Conservation (phyloP, 2,329 filamentous ascomycete species). For the Mycocentrospora acerina region DNA sequence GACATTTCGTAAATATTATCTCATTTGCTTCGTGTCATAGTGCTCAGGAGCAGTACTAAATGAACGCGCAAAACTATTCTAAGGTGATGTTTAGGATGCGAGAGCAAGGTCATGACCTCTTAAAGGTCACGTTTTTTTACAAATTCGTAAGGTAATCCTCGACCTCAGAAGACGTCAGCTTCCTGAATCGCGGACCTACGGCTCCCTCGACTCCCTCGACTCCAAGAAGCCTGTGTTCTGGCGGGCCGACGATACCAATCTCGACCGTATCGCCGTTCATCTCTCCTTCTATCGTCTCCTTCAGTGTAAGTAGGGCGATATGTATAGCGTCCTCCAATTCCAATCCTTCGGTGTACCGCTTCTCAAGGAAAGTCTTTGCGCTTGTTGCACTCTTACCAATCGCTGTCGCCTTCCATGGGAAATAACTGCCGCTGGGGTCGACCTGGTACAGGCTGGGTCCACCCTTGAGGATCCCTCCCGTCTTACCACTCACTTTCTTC, state of each 20-base stretch:
- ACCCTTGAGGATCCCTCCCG: conserved; percentile 91
- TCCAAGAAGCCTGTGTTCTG: conserved; percentile 88
- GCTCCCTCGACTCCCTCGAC: conserved; percentile 87
- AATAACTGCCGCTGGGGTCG: conserved; percentile 97
- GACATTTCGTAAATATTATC: conserved; percentile 30
- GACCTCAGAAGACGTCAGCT: conserved; percentile 95
- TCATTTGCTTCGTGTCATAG: conserved; percentile 18
- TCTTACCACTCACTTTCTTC: conserved; percentile 80
- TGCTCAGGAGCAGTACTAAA: conserved; percentile 5
- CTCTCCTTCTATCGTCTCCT: conserved; percentile 99
- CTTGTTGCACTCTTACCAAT: conserved; percentile 98
- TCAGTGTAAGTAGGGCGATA: conserved; percentile 93
- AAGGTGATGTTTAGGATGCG: conserved; percentile 6
- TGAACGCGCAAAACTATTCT: conserved; percentile 16
- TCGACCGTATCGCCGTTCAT: conserved; percentile 99
- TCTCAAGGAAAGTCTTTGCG: conserved; percentile 98
- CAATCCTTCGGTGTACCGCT: conserved; percentile 95
- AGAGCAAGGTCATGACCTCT: not conserved
- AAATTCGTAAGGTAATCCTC: conserved; percentile 99
- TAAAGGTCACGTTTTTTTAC: conserved; percentile 52
- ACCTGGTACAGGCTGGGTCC: conserved; percentile 98
- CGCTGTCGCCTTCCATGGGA: conserved; percentile 98
- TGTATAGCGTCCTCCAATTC: conserved; percentile 98
- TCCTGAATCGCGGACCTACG: conserved; percentile 83
- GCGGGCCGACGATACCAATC: conserved; percentile 95